Conservation (phyloP, 2,329 filamentous ascomycete genomes). For the Cadophora luteo-olivacea region DNA sequence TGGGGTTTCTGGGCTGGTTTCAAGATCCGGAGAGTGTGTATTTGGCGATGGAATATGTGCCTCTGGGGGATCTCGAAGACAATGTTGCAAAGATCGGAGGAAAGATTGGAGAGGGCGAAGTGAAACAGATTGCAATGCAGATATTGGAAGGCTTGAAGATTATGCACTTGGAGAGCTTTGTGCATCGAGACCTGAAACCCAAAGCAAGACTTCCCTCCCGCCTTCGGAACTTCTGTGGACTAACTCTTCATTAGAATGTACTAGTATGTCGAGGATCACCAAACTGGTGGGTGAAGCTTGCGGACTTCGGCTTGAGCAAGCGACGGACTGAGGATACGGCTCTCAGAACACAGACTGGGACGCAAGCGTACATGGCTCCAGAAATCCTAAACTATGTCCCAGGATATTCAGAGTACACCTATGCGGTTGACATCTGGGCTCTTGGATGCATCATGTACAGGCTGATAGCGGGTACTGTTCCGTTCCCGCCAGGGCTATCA, state of each 20-base stretch:
- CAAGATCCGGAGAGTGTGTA: slow-evolving; percentile 42
- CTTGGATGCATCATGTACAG: slow-evolving; percentile 27
- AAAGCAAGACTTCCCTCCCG: background rate
- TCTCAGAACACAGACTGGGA: slow-evolving; percentile 28
- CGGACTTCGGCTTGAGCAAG: slow-evolving; percentile 50
- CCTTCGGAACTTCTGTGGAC: background rate
- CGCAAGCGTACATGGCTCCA: slow-evolving; percentile 31
- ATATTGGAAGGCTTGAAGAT: slow-evolving; percentile 24
- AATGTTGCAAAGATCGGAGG: slow-evolving; percentile 20
- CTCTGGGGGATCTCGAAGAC: slow-evolving; percentile 45
- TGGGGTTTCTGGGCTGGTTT: slow-evolving; percentile 48
- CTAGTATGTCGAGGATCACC: slow-evolving; percentile 17
- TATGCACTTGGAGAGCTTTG: slow-evolving; percentile 27
- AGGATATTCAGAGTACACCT: slow-evolving; percentile 20
- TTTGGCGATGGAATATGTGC: slow-evolving; percentile 49
- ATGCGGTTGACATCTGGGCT: slow-evolving; percentile 36
- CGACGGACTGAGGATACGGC: slow-evolving; percentile 31
- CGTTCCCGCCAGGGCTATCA: slow-evolving; percentile 23
- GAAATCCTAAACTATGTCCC: slow-evolving; percentile 29
- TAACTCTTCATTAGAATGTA: slow-evolving; percentile 18
- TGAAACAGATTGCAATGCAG: slow-evolving; percentile 21
- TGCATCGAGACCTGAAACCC: slow-evolving; percentile 26
- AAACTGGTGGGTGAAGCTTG: slow-evolving; percentile 49
- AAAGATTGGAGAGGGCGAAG: slow-evolving; percentile 14
- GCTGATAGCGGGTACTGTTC: slow-evolving; percentile 17